Base-by-base conservation (phyloP, 1,284 basidiomycete genomes). In the Cryptococcus jaspeensis region DNA sequence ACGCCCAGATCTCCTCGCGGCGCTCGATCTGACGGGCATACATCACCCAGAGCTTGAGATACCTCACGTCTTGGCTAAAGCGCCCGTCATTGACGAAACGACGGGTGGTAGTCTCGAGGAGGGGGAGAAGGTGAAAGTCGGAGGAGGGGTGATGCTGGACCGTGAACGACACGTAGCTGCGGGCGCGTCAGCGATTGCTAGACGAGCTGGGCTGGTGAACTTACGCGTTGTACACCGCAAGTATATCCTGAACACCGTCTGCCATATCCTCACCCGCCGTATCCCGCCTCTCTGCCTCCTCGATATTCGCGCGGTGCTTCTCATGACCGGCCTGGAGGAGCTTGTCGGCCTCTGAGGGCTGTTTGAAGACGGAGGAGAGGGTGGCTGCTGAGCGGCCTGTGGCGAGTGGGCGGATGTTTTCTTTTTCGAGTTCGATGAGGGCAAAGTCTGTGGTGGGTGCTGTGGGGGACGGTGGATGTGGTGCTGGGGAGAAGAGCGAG, bases 11-110 rank as follows among this genome's bases (percentile, higher is more conserved):
- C 67, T 90, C 83, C 79, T 84, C 66, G 40, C 77, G 48, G 52
- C 75, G 55, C 57, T 82, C 80, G 42, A 88, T 82, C 62, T 85
- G 82, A 47, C 84, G 82, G 1, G 90, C 86, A 72, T 92, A 92
- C 58, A 87, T 80, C 16, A 86, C 84, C 93, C 93, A 96, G 35
- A 95, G 77, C 73, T 88, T 89, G 48, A 97, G 82, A 75, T 97
- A 96, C 40, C 94, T 84, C 53, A 89, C 78, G 79, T 98, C 94
- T 61, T 87, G 86, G 67, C 85, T 85, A 78, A 95, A 98, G 28
- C 86, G 80, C 36, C 83, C 80, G 67, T 94, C 90, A 25, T 85
- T 83, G 58, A 88, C 84, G 73, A 97, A 95, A 51, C 85, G 83
- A 22, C 87, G 80, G 0, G 88, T 90, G 0, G 86, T 84, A 61